Percentiles rank a stretch among this genome's conserved stretches.
Conservation (phyloP, 306 rosid genomes). For the Hippophae rhamnoides region DNA sequence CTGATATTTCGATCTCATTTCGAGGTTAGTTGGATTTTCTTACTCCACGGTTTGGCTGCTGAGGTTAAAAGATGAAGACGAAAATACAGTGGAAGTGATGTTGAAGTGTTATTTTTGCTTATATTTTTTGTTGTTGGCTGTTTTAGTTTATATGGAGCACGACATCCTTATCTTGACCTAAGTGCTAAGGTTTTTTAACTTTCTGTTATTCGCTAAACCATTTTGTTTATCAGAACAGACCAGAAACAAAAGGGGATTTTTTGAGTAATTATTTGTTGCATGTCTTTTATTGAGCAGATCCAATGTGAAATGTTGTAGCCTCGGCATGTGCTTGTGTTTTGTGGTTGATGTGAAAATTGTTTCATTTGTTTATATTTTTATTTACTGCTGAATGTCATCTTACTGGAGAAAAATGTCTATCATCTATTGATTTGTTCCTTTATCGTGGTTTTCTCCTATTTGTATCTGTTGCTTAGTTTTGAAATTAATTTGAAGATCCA, state of each 20-base stretch:
- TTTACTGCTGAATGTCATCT: conserved; percentile 1
- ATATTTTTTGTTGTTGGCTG: conserved; percentile 17
- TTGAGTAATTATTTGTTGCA: conserved; percentile 18
- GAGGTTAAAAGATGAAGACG: neutral
- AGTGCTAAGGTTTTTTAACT: no score
- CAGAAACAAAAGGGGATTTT: neutral
- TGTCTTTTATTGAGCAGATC: conserved; percentile 29
- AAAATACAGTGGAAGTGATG: neutral
- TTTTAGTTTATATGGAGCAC: no score
- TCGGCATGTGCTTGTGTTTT: conserved; percentile 23
- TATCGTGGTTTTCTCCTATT: conserved; percentile 4
- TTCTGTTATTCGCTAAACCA: no score
- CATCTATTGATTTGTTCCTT: conserved; percentile 5
- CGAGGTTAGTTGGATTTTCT: conserved; percentile 37
- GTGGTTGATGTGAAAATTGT: conserved; percentile 14
- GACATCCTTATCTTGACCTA: no score
- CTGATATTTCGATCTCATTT: conserved; percentile 23
- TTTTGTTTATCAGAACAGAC: no score
- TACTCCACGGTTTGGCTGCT: conserved; percentile 18
- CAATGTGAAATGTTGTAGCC: conserved; percentile 9
- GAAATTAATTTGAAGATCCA: neutral
- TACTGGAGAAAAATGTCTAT: conserved; percentile 2
- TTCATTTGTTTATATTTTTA: conserved; percentile 1
- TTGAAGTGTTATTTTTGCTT: conserved; percentile 2
- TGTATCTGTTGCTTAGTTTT: conserved; percentile 2